Evolutionary conservation across 1,139 yeast genomes (phyloP), one percentile per base, ranked within the genome.

Genomic region (Casaregolazyma lundiana): DNA sequence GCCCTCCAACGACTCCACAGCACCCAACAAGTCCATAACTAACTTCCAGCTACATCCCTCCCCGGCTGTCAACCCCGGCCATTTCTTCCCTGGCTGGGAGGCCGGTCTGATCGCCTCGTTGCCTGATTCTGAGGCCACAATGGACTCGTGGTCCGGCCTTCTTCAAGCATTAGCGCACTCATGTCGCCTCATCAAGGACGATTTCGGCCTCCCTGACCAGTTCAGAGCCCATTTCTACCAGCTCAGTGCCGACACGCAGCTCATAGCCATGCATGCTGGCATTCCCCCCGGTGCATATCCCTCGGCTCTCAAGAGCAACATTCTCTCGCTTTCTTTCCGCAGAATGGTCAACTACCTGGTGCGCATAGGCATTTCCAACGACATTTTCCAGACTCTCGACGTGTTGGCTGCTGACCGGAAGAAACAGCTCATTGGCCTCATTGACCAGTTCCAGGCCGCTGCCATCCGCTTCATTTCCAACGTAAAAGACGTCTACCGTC

Each of bases 221-320:
- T 45, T 45, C 38, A 37, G 38, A 3, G 24, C 29, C 11, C 32
- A 45, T 19, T 52, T 50, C 43, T 52, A 52, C 18, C 53, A 48
- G 17, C 53, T 60, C 8, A 51, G 61, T 7, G 47, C 54, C 19
- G 47, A 54, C 11, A 48, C 59, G 21, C 62, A 59, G 41, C 54
- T 52, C 16, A 53, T 60, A 15, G 51, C 58, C 21, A 46, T 57
- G 16, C 51, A 56, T 43, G 54, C 62, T 0, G 64, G 64, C 6
- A 54, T 60, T 32, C 63, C 64, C 2, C 59, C 61, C 8, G 63
- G 63, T 11, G 52, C 63, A 1, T 49, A 52, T 18, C 64, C 62
- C 6, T 50, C 58, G 6, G 42, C 54, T 13, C 34, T 51, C 2
- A 57, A 59, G 16, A 48, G 52, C 30, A 44, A 54, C 8, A 60